Evolutionary conservation across 73 alveolate genomes (phyloP).

Genomic region (Paraurostyla sp.): DNA sequence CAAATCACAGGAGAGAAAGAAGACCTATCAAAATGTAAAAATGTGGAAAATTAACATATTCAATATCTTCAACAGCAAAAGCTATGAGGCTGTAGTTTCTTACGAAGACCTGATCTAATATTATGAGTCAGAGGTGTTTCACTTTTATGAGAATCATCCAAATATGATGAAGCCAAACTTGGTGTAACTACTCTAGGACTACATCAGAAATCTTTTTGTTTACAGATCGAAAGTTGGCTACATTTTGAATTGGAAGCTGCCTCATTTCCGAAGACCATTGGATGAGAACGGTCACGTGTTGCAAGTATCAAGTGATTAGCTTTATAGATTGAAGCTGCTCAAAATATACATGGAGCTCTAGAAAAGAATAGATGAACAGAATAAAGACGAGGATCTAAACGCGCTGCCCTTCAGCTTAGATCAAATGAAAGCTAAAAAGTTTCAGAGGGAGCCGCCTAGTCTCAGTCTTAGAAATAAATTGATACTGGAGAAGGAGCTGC

Average conservation of each 20-base stretch:
- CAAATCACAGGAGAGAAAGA: no score
- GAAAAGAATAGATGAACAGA: constrained; percentile 34
- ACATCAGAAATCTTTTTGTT: constrained; percentile 49
- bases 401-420: constrained; percentile 65
- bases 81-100: constrained; percentile 55
- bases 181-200: constrained; percentile 57
- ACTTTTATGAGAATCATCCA: constrained; percentile 31
- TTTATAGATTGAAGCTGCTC: constrained; percentile 10
- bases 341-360: constrained; percentile 8
- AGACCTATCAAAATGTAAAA: constrained; percentile 46
- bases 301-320: neutral
- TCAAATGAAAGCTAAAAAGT: constrained; percentile 23
- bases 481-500: constrained; percentile 69
- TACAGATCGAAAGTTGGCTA: constrained; percentile 54
- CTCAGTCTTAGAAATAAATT: constrained; percentile 52
- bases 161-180: constrained; percentile 44
- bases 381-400: constrained; percentile 31
- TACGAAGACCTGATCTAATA: constrained; percentile 50
- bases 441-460: constrained; percentile 53
- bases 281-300: constrained; percentile 18
- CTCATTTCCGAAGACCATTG: constrained; percentile 55
- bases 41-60: constrained; percentile 66
- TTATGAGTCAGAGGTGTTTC: constrained; percentile 61
- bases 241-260: constrained; percentile 60
- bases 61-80: neutral